Base-by-base conservation (phyloP, 176 grass and related monocot genomes). In the Coix lacrymajobi region DNA sequence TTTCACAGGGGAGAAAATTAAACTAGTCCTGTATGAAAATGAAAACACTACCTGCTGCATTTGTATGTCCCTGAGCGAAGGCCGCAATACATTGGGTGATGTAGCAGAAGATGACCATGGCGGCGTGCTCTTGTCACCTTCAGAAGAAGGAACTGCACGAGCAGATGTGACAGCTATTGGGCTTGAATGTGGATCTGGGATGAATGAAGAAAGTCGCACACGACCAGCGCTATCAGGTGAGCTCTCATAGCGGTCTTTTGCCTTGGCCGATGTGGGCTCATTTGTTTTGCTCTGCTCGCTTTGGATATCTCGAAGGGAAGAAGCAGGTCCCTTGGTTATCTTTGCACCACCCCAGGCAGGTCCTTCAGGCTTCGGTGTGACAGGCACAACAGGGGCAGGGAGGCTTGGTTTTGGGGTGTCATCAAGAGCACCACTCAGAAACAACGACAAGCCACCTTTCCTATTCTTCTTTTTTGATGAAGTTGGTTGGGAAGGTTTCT, bases 351-450 rank as follows among this genome's bases (percentile, higher is more conserved):
- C 96, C 96, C 96, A 99, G 39, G 89, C 96, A 70, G 91, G 96
- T 69, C 91, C 92, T 69, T 99, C 96, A 75, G 72, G 78, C 83
- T 99, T 99, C 3, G 89, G 93, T 11, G 76, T 79, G 63, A 71
- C 74, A 76, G 8, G 46, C 63, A 77, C 84, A 81, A 76, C 81
- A 54, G 78, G 65, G 54, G 85, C 65, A 78, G 91, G 89, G 7
- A 26, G 80, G 33, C 79, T 85, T 85, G 40, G 83, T 80, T 89
- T 96, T 48, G 91, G 87, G 79, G 89, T 83, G 84, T 94, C 93
- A 68, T 99, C 96, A 56, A 99, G 93, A 90, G 96, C 96, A 85
- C 96, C 93, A 78, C 85, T 96, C 76, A 99, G 81, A 84, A 99
- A 99, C 87, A 96, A 69, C 13, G 96, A 99, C 46, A 99, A 48